phyloP scores from a whole-genome alignment of 306 rosid genomes.

The Arachis stenosperma region DNA sequence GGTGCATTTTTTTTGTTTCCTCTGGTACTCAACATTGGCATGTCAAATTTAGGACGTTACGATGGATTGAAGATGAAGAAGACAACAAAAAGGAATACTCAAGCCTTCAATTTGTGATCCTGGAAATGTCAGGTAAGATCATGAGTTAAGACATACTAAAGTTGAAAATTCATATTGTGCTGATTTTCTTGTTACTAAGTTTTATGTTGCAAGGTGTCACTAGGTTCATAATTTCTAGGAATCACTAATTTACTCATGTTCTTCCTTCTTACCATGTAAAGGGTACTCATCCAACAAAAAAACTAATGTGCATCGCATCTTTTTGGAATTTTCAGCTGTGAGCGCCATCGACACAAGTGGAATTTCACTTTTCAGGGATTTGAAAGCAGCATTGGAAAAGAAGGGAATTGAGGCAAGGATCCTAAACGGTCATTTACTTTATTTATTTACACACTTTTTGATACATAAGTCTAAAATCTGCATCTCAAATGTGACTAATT shows the following conservation, averaged over 20 bases:
- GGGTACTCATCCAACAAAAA: not conserved
- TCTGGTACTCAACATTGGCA: constrained; percentile 8
- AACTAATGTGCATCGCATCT: constrained; percentile 13
- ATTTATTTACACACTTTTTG: constrained; percentile 9
- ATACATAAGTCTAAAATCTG: not conserved
- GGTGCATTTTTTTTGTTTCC: not conserved
- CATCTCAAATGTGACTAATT: constrained; percentile 7
- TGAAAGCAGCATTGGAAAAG: constrained; percentile 64
- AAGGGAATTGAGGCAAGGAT: constrained; percentile 75
- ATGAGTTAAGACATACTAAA: not conserved
- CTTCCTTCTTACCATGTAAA: not conserved
- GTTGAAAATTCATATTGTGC: not conserved
- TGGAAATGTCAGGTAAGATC: constrained; percentile 80
- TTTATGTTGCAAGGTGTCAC: not conserved
- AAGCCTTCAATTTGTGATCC: constrained; percentile 54
- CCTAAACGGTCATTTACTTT: not conserved
- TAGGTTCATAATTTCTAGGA: not conserved
- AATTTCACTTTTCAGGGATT: constrained; percentile 67
- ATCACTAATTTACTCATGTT: not conserved
- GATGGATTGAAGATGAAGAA: constrained; percentile 90
- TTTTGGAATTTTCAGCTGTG: constrained; percentile 64
- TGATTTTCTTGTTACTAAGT: not conserved
- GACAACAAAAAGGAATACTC: constrained; percentile 49
- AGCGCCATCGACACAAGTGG: constrained; percentile 92
- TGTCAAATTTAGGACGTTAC: constrained; percentile 57